Conservation (phyloP, 164 flowering plant genomes). For the Brasenia schreberi region DNA sequence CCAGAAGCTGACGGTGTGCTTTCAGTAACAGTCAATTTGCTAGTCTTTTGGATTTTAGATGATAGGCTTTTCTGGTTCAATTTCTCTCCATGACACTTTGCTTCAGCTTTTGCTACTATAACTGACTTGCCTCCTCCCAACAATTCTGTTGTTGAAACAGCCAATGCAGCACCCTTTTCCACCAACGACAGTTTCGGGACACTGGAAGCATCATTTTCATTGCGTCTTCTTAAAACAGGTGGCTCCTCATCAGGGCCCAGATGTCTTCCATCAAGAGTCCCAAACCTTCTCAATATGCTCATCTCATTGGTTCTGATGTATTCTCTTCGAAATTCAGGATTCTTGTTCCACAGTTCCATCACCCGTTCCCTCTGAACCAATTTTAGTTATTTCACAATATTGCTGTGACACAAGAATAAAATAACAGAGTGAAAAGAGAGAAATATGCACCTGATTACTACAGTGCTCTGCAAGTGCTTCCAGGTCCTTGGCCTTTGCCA, state of each 20-base stretch:
- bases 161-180: slow-evolving; percentile 8
- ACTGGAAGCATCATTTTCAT: slow-evolving; percentile 15
- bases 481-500: slow-evolving; percentile 30
- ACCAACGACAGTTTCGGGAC: slow-evolving; percentile 4
- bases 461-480: slow-evolving; percentile 44
- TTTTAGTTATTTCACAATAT: slow-evolving; percentile 1
- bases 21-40: slow-evolving; percentile 11
- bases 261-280: slow-evolving; percentile 70
- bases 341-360: slow-evolving; percentile 59
- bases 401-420: not conserved
- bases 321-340: slow-evolving; percentile 58
- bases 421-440: not conserved
- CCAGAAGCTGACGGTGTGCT: slow-evolving; percentile 19
- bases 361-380: slow-evolving; percentile 44
- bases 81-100: slow-evolving; percentile 9
- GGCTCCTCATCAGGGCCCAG: slow-evolving; percentile 78
- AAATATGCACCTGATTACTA: slow-evolving; percentile 37
- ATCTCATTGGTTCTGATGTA: slow-evolving; percentile 46
- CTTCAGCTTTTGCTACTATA: slow-evolving; percentile 8
- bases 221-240: slow-evolving; percentile 18
- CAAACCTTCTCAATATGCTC: slow-evolving; percentile 63
- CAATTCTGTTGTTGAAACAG: slow-evolving; percentile 11
- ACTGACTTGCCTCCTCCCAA: slow-evolving; percentile 14
- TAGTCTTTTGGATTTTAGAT: slow-evolving; percentile 19
- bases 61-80: slow-evolving; percentile 20